phyloP scores from a whole-genome alignment of 345 rosid genomes.

The Acer yangbiense region DNA sequence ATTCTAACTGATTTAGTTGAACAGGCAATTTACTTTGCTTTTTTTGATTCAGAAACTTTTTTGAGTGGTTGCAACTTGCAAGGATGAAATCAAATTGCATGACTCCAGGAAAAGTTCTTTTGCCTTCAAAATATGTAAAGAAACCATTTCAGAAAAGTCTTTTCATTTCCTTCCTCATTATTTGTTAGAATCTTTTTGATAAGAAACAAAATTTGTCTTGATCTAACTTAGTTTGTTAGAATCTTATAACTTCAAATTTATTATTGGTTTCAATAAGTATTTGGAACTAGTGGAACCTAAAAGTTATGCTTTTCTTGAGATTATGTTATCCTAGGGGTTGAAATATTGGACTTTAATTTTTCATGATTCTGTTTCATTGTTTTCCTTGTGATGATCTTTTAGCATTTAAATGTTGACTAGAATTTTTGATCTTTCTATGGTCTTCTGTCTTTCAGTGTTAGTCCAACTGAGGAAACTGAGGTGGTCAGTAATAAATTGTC shows the following conservation, averaged over 20 bases:
- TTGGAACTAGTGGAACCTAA: background rate
- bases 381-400: background rate
- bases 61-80: background rate
- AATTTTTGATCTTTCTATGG: constrained; percentile 4
- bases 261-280: background rate
- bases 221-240: background rate
- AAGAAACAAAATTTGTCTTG: background rate
- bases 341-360: background rate
- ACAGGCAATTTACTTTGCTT: background rate
- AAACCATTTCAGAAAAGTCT: background rate
- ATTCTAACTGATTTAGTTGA: background rate
- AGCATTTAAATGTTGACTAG: constrained; percentile 11
- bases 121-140: background rate
- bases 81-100: background rate
- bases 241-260: background rate
- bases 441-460: constrained; percentile 44
- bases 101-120: background rate
- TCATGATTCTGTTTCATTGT: background rate
- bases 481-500: constrained; percentile 61
- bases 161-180: background rate
- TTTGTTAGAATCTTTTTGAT: background rate
- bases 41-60: background rate
- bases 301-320: background rate
- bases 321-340: background rate
- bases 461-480: constrained; percentile 48